Conservation (phyloP, 306 rosid species). For the Dryas alaskensis region DNA sequence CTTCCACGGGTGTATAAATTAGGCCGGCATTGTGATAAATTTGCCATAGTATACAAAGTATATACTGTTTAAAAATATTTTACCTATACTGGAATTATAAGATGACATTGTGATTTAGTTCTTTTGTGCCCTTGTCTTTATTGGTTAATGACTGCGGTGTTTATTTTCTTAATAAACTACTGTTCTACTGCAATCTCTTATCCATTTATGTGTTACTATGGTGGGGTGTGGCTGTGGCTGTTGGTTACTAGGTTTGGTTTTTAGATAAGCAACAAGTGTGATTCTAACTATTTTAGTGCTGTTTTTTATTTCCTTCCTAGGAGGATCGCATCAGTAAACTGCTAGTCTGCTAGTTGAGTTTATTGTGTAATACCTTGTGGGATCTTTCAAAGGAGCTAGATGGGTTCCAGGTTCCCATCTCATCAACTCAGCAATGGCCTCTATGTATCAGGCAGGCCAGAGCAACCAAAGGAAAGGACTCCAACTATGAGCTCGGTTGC, state of each 20-base stretch:
- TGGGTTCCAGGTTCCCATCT: conserved; percentile 98
- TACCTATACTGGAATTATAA: neutral
- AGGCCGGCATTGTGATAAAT: neutral
- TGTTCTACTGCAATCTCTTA: neutral
- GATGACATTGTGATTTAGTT: neutral
- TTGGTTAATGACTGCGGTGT: neutral
- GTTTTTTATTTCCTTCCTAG: neutral
- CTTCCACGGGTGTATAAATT: conserved; percentile 4
- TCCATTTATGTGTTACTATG: neutral
- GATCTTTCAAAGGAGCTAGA: conserved; percentile 43
- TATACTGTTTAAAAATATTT: neutral
- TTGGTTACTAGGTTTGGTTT: neutral
- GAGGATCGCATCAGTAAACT: neutral
- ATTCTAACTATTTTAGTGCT: neutral
- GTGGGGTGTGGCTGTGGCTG: neutral
- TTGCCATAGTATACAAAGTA: neutral
- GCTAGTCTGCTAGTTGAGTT: conserved; percentile 1
- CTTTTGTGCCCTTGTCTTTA: neutral
- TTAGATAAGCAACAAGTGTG: neutral
- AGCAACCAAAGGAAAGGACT: conserved; percentile 92
- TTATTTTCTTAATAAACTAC: neutral
- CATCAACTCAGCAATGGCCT: conserved; percentile 99
- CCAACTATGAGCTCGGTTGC: conserved; percentile 96
- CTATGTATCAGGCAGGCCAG: conserved; percentile 95
- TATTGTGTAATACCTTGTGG: neutral